Evolutionary conservation across 2,329 filamentous ascomycete genomes (phyloP).

Genomic region (Beauveria medogensis): DNA sequence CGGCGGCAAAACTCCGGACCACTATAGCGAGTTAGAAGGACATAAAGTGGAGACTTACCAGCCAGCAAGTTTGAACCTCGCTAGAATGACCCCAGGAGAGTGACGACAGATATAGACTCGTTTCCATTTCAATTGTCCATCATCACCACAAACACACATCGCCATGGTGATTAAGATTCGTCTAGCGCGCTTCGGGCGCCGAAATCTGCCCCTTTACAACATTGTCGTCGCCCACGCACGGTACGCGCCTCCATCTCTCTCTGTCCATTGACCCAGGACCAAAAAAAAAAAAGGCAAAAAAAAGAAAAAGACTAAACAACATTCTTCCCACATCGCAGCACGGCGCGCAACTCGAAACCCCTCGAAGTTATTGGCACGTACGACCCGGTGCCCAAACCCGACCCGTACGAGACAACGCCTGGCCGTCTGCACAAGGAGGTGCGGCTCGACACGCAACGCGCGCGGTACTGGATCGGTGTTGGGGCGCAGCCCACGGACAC

Average conservation of each 20-base stretch:
- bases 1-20: slow-evolving; percentile 30
- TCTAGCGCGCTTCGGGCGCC: slow-evolving; percentile 85
- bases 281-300: not conserved
- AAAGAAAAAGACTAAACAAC: not conserved
- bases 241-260: slow-evolving; percentile 37
- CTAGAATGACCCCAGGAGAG: not conserved
- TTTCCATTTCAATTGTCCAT: not conserved
- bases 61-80: not conserved
- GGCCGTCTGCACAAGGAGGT: slow-evolving; percentile 82
- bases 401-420: slow-evolving; percentile 49
- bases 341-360: slow-evolving; percentile 78
- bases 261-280: too few species aligned
- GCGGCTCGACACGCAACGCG: slow-evolving; percentile 69
- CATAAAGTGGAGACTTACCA: not conserved
- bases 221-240: slow-evolving; percentile 91
- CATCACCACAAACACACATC: not conserved
- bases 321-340: slow-evolving; percentile 39
- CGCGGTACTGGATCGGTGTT: slow-evolving; percentile 94
- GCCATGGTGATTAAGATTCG: slow-evolving; percentile 91
- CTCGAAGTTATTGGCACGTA: slow-evolving; percentile 87
- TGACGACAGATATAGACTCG: not conserved
- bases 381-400: slow-evolving; percentile 56
- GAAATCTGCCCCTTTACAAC: slow-evolving; percentile 90
- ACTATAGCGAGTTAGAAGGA: not conserved
- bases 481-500: slow-evolving; percentile 90